Conservation (phyloP, 2,329 filamentous ascomycete genomes). For the Cordyceps cateniannulata region DNA sequence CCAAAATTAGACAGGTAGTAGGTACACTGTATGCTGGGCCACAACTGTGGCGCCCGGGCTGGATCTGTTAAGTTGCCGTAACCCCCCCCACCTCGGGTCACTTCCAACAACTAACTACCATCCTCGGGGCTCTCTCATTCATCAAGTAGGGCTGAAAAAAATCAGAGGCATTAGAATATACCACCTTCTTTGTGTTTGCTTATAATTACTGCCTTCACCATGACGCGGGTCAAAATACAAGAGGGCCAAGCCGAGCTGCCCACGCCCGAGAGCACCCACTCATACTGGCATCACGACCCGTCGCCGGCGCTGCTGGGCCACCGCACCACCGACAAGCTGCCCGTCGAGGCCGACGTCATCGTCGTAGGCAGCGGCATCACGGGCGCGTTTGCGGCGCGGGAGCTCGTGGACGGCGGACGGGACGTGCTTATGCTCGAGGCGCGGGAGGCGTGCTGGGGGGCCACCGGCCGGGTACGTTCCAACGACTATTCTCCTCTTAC, state of each 20-base stretch:
- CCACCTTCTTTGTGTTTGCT: too few relatives aligned
- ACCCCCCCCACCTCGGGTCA: not conserved
- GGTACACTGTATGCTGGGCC: too few relatives aligned
- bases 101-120: too few relatives aligned
- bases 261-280: slow-evolving; percentile 51
- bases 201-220: slow-evolving; percentile 13
- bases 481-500: not conserved
- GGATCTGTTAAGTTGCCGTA: not conserved
- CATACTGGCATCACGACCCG: slow-evolving; percentile 70
- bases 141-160: too few relatives aligned
- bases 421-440: slow-evolving; percentile 70
- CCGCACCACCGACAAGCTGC: slow-evolving; percentile 58
- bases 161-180: too few relatives aligned
- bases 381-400: slow-evolving; percentile 63
- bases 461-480: slow-evolving; percentile 65
- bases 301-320: slow-evolving; percentile 60
- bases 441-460: slow-evolving; percentile 73
- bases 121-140: too few relatives aligned
- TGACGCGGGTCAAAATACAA: slow-evolving; percentile 25
- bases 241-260: slow-evolving; percentile 49
- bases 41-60: not conserved
- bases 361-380: slow-evolving; percentile 73
- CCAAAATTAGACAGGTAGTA: too few relatives aligned
- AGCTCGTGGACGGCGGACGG: slow-evolving; percentile 45
- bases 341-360: slow-evolving; percentile 58